These are phyloP conservation scores for Panicum virgatum DNA, from an alignment of 202 grass and related monocot species.

Conservation along the genomic window DNA sequence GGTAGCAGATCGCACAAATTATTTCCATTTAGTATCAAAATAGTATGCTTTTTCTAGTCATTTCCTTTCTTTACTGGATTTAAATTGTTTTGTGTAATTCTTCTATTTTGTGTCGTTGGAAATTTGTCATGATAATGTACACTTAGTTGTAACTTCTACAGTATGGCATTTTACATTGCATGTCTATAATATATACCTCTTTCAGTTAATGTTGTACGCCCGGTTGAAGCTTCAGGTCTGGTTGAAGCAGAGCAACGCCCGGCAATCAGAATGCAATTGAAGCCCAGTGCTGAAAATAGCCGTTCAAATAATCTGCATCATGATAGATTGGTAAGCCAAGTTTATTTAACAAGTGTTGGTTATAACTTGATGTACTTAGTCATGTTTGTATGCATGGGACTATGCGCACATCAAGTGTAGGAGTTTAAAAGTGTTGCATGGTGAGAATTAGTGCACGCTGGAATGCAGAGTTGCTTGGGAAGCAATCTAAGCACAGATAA, in stretches of 20 bases:
- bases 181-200: conserved; percentile 30
- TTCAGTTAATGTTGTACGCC: conserved; percentile 41
- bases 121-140: not conserved
- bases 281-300: conserved; percentile 55
- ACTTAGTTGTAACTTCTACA: not conserved
- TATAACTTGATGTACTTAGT: not conserved
- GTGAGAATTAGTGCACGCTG: not conserved
- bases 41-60: not conserved
- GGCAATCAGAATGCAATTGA: conserved; percentile 65
- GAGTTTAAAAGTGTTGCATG: not conserved
- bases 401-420: not conserved
- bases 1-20: conserved; percentile 33
- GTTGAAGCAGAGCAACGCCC: conserved; percentile 53
- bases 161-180: not conserved
- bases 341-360: not conserved
- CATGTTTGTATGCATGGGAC: not conserved
- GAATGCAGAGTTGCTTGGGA: not conserved
- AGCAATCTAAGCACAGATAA: not conserved
- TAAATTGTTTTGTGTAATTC: conserved; percentile 3
- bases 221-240: conserved; percentile 37
- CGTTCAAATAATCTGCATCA: conserved; percentile 45
- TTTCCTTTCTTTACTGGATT: not conserved
- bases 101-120: not conserved
- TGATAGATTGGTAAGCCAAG: conserved; percentile 54
- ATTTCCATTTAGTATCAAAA: conserved; percentile 11